These are phyloP conservation scores for Syzygium grande DNA, from an alignment of 345 rosid genomes.

Conservation along the genomic window DNA sequence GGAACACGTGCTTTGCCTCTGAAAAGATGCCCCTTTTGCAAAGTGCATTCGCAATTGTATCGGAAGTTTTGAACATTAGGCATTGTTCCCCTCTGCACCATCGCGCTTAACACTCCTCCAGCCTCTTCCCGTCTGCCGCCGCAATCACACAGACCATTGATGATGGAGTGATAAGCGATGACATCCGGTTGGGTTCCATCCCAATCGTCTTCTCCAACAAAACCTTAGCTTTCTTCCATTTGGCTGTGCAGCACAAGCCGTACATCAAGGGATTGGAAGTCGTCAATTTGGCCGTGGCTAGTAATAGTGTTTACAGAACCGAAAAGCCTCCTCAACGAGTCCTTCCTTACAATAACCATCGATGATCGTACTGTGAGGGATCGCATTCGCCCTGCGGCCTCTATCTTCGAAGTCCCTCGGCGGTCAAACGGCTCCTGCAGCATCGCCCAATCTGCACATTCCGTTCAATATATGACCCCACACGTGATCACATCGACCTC, in stretches of 20 bases:
- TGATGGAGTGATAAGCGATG: not conserved
- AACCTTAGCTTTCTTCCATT: not conserved
- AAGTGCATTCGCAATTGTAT: too few species aligned
- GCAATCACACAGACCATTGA: not conserved
- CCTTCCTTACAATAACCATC: conserved; percentile 7
- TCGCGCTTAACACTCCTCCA: not conserved
- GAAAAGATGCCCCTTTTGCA: too few species aligned
- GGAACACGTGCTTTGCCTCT: too few species aligned
- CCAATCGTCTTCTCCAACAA: not conserved
- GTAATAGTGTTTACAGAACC: not conserved
- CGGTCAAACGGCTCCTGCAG: not conserved
- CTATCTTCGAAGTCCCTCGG: not conserved
- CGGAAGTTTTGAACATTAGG: too few species aligned
- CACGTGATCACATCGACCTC: not conserved
- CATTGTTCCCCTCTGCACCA: not conserved
- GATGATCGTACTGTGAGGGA: not conserved
- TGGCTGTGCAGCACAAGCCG: not conserved
- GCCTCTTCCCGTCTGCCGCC: not conserved
- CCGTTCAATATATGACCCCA: not conserved
- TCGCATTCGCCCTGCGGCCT: not conserved
- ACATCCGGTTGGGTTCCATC: not conserved
- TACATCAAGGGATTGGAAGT: not conserved
- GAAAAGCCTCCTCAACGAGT: not conserved
- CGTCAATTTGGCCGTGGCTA: not conserved
- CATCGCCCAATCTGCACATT: not conserved